Evolutionary conservation across 2,329 filamentous ascomycete species (phyloP).

Genomic region (Mariannaea sp.): DNA sequence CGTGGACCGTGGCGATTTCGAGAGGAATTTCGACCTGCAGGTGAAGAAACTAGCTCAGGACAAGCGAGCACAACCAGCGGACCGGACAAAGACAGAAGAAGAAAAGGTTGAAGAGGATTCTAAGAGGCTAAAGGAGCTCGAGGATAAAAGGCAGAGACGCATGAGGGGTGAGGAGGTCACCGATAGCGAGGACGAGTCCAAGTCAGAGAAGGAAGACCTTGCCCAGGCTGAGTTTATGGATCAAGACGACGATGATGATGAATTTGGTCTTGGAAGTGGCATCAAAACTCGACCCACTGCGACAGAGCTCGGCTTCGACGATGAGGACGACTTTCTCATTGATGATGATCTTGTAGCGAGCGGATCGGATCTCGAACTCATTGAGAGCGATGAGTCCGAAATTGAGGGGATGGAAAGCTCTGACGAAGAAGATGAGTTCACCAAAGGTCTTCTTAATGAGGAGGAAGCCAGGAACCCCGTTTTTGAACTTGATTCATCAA

Average conservation of each 20-base stretch:
- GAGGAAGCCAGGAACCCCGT: conserved; percentile 59
- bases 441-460: conserved; percentile 67
- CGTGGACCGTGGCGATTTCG: conserved; percentile 70
- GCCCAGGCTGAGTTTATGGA: conserved; percentile 45
- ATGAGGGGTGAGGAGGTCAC: conserved; percentile 84
- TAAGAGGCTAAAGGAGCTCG: conserved; percentile 75
- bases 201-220: conserved; percentile 46
- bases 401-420: conserved; percentile 52
- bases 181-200: conserved; percentile 65
- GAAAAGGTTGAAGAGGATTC: conserved; percentile 81
- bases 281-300: conserved; percentile 62
- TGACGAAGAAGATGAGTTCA: conserved; percentile 74
- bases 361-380: conserved; percentile 69
- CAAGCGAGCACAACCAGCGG: conserved; percentile 80
- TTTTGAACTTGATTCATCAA: conserved; percentile 53
- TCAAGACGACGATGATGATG: conserved; percentile 52
- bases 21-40: conserved; percentile 86
- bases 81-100: conserved; percentile 89
- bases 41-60: conserved; percentile 84
- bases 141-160: conserved; percentile 78
- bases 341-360: conserved; percentile 88
- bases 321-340: conserved; percentile 92
- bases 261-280: conserved; percentile 64
- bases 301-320: conserved; percentile 75
- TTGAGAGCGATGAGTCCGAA: conserved; percentile 58